Evolutionary conservation across 2,329 filamentous ascomycete genomes (phyloP), one percentile per base, ranked within the genome.

Genomic region (Fusarium humuli): DNA sequence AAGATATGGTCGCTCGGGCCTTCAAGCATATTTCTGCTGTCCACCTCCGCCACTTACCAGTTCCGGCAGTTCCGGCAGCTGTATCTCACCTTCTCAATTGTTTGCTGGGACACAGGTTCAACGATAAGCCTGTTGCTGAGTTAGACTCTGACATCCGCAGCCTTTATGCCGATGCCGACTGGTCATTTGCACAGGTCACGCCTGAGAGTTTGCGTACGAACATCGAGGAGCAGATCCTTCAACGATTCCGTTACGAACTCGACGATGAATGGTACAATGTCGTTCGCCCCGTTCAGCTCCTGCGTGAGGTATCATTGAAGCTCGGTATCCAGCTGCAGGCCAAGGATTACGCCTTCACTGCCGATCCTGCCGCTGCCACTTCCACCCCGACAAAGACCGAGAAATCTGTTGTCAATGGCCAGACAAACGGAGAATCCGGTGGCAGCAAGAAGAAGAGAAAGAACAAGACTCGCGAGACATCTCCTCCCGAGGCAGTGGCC

Each of bases 1-100:
- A 97, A 78, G 96, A 99, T 81, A 98, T 98, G 92, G 88, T 98
- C 71, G 88, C 93, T n/a, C 90, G 96, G 83, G 90, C 92, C 7
- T 98, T 98, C 87, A 99, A 99, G 87, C 95, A 99, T 81, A 85
- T 96, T 69, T 88, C 92, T 61, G 91, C 93, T 79, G 87, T 87
- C 73, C 92, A 97, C 79, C 85, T 99, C 67, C 91, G 92, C 70
- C 89, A 92, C 68, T 82, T 98, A 22, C 93, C 96, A 23, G 86
- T 92, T 69, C 90, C 93, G 16, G 91, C 98, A 68, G 90, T 91
- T n/a, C 87, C 93, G 50, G 85, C 92, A 64, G 95, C 92, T 78
- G 83, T 95, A 65, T 86, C 94, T 9, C 96, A 99, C 78, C 85
- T 99, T 53, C 86, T 99, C 72, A 99, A 99, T 85, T 99, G 96